These are phyloP conservation scores for Heliamphora exappendiculata DNA, from an alignment of 148 eudicot genomes.

Conservation along the genomic window DNA sequence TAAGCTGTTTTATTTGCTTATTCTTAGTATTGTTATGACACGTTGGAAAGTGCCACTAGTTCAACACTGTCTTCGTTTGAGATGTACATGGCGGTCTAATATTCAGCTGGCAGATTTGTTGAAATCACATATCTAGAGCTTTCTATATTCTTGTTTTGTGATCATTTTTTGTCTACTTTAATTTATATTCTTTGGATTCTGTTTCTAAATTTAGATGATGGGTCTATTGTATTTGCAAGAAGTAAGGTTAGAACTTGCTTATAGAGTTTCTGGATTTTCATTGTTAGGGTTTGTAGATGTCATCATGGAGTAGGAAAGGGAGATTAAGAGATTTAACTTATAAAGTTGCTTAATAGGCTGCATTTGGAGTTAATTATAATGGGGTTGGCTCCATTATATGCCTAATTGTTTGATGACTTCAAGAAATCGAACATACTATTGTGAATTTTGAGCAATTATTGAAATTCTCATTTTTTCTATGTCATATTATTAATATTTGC, in stretches of 20 bases:
- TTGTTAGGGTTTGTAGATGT: not conserved
- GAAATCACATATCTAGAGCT: not conserved
- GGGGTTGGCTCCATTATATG: not conserved
- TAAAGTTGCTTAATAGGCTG: not conserved
- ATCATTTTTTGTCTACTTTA: not conserved
- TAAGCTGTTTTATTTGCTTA: not conserved
- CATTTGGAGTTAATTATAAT: not conserved
- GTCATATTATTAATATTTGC: not conserved
- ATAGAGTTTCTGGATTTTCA: not conserved
- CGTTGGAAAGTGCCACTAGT: not conserved
- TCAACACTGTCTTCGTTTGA: not conserved
- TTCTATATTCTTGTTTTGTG: not conserved
- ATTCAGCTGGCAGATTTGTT: not conserved
- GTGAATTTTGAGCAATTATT: slow-evolving; percentile 1
- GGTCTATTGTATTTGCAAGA: not conserved
- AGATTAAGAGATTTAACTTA: not conserved
- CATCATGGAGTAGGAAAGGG: not conserved
- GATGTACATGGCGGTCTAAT: not conserved
- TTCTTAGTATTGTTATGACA: not conserved
- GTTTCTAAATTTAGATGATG: not conserved
- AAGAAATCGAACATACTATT: not conserved
- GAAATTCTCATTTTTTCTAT: not conserved
- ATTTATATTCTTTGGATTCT: not conserved
- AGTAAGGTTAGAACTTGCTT: not conserved
- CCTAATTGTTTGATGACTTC: not conserved